Evolutionary conservation across 306 rosid species (phyloP).

Genomic region (Senna tora): DNA sequence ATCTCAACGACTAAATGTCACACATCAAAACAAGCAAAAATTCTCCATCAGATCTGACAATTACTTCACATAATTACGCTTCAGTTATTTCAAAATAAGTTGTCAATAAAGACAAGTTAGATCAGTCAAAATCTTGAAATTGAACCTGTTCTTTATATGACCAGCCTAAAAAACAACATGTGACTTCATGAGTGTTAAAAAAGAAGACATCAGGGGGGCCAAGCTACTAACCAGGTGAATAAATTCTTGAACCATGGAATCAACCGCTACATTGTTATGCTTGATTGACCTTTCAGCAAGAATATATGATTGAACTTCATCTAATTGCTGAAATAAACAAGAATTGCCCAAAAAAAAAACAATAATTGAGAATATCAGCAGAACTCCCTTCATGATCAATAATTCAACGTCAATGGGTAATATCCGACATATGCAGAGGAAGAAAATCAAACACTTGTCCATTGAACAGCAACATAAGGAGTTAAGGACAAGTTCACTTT

Average conservation of each 20-base stretch:
- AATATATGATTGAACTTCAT: conserved; percentile 89
- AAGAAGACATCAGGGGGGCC: background rate
- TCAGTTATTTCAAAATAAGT: conserved; percentile 4
- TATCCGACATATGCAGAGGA: background rate
- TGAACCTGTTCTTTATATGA: conserved; percentile 1
- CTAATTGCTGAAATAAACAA: conserved; percentile 64
- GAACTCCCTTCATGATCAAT: conserved; percentile 1
- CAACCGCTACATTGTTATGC: conserved; percentile 51
- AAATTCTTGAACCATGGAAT: conserved; percentile 57
- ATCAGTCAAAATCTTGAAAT: conserved; percentile 27
- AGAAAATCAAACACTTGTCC: conserved; percentile 16
- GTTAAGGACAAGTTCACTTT: background rate
- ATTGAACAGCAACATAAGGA: conserved; percentile 14
- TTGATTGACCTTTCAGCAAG: conserved; percentile 65
- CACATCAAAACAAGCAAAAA: background rate
- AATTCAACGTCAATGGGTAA: conserved; percentile 7
- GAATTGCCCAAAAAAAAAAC: conserved; percentile 22
- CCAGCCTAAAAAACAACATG: conserved; percentile 13
- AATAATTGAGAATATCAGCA: conserved; percentile 14
- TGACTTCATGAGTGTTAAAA: background rate
- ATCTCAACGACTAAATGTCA: conserved; percentile 9
- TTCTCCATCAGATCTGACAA: background rate
- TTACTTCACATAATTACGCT: conserved; percentile 26
- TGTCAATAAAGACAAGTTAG: background rate
- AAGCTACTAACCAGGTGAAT: conserved; percentile 68